These are phyloP conservation scores for Neofusicoccum ribis DNA, from an alignment of 2,329 filamentous ascomycete genomes.

Conservation along the genomic window DNA sequence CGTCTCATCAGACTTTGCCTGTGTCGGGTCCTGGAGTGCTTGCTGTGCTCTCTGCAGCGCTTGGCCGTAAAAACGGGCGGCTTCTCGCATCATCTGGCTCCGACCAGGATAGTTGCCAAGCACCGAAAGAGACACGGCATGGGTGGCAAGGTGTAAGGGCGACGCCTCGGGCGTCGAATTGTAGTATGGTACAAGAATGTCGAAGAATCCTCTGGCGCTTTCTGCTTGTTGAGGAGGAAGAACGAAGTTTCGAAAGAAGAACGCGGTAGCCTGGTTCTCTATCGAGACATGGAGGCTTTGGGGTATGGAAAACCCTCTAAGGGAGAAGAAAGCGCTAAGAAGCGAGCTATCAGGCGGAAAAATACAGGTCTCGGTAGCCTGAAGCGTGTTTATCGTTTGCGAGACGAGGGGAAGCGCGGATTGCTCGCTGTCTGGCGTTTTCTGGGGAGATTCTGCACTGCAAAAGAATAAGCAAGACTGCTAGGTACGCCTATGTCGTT, in stretches of 20 bases:
- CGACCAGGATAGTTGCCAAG: conserved; percentile 41
- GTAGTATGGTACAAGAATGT: conserved; percentile 41
- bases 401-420: not conserved
- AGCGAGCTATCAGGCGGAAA: not conserved
- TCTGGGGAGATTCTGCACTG: not conserved
- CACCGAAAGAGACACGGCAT: conserved; percentile 40
- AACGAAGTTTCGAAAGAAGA: conserved; percentile 46
- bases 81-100: conserved; percentile 34
- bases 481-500: no score
- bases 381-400: not conserved
- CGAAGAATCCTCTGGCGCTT: conserved; percentile 39
- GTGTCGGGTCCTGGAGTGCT: conserved; percentile 37
- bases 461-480: not conserved
- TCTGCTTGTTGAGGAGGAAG: conserved; percentile 39
- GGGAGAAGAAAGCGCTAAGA: not conserved
- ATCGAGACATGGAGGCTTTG: conserved; percentile 29
- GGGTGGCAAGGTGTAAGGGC: conserved; percentile 41
- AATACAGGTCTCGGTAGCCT: not conserved
- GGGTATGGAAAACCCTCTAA: not conserved
- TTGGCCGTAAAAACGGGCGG: conserved; percentile 38
- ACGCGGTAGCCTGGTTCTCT: conserved; percentile 40
- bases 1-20: conserved; percentile 39
- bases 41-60: conserved; percentile 39
- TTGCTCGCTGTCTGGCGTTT: not conserved
- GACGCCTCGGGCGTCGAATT: conserved; percentile 35